Conservation (phyloP, 352 stramenopile species). For the Pythium scleroteichum region DNA sequence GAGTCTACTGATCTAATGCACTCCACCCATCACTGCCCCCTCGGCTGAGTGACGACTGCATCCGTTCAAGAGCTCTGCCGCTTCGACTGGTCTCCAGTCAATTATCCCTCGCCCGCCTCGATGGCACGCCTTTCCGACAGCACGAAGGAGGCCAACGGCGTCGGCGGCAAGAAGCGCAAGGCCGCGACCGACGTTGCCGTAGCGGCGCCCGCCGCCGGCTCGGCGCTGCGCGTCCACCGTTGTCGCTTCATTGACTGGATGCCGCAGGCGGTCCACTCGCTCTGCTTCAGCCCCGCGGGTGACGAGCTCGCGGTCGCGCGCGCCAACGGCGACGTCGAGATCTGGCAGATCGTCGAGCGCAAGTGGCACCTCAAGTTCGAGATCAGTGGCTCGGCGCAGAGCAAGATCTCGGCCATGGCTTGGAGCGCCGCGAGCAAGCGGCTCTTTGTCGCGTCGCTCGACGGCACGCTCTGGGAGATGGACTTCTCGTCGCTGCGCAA, state of each 20-base stretch:
- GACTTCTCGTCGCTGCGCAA: slow-evolving; percentile 71
- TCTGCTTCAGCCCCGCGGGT: slow-evolving; percentile 57
- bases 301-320: slow-evolving; percentile 74
- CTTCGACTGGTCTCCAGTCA: slow-evolving; percentile 7
- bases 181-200: slow-evolving; percentile 13
- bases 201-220: slow-evolving; percentile 8
- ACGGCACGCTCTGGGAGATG: slow-evolving; percentile 81
- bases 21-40: slow-evolving; percentile 15
- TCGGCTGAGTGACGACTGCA: slow-evolving; percentile 10
- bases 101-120: background rate
- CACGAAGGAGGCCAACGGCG: slow-evolving; percentile 23
- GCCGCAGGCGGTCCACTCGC: slow-evolving; percentile 63
- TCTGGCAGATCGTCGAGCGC: slow-evolving; percentile 56
- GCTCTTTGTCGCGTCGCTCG: slow-evolving; percentile 69
- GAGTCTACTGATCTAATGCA: background rate
- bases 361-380: slow-evolving; percentile 81
- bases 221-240: slow-evolving; percentile 66
- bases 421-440: slow-evolving; percentile 45
- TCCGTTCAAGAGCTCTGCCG: background rate
- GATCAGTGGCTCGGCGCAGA: slow-evolving; percentile 55
- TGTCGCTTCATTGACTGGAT: slow-evolving; percentile 88
- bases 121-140: slow-evolving; percentile 16
- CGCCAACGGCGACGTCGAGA: slow-evolving; percentile 78
- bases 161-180: slow-evolving; percentile 64
- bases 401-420: slow-evolving; percentile 72